Conservation (phyloP, 176 grass and related monocot species). For the Hordeum marinum region DNA sequence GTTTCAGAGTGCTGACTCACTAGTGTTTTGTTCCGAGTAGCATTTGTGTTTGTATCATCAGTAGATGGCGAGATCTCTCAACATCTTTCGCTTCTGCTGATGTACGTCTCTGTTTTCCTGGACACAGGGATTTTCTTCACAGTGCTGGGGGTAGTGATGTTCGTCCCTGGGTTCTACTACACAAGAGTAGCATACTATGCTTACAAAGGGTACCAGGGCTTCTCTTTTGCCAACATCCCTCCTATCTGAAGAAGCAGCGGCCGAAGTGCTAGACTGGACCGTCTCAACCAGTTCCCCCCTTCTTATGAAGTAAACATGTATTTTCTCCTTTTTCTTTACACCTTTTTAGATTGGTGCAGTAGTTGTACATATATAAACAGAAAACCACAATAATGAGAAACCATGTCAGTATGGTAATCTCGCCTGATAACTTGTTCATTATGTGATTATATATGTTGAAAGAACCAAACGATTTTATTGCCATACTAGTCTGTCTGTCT, state of each 20-base stretch:
- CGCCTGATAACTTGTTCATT: neutral
- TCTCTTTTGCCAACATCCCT: slow-evolving; percentile 82
- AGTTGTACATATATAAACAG: slow-evolving; percentile 31
- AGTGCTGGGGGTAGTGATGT: slow-evolving; percentile 65
- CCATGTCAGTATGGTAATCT: neutral
- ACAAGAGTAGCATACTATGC: slow-evolving; percentile 83
- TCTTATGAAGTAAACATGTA: neutral
- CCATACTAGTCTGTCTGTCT: too few species aligned
- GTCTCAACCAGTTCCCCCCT: neutral
- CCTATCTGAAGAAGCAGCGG: slow-evolving; percentile 38
- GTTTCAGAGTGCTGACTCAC: too few species aligned
- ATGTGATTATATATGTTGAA: neutral
- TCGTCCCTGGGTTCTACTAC: slow-evolving; percentile 89
- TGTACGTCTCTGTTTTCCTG: neutral
- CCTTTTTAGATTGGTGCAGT: neutral
- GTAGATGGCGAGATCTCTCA: neutral
- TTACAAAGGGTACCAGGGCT: slow-evolving; percentile 81
- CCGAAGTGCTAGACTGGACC: neutral
- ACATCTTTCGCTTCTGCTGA: neutral
- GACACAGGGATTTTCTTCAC: slow-evolving; percentile 69
- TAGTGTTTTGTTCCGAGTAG: neutral
- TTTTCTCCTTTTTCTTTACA: neutral
- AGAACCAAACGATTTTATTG: too few species aligned
- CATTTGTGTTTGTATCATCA: neutral
- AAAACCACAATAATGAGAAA: neutral